Percentiles rank a stretch among this genome's conserved stretches.
Conservation (phyloP, 331 rosid genomes). For the Dryas integrifolia region DNA sequence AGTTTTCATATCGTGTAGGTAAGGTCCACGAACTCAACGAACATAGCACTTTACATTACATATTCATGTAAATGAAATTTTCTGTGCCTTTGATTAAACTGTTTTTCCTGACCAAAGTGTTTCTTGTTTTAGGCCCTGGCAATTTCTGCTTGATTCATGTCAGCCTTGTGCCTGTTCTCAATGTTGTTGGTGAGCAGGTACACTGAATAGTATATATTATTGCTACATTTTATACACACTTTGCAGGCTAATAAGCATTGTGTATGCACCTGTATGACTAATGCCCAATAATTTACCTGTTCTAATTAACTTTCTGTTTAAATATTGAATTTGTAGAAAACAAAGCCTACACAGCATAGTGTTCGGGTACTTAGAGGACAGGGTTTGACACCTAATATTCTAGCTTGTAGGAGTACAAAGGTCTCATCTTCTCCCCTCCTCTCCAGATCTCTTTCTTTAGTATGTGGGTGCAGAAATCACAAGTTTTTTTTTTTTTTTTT, state of each 20-base stretch:
- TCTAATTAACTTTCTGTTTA: conserved; percentile 16
- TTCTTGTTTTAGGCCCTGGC: conserved; percentile 54
- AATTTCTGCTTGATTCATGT: conserved; percentile 85
- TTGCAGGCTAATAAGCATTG: conserved; percentile 12
- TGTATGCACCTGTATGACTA: conserved; percentile 12
- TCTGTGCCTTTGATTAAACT: conserved; percentile 7
- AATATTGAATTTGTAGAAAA: conserved; percentile 54
- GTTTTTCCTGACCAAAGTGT: conserved; percentile 16
- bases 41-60: background rate
- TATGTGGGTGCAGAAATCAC: conserved; percentile 13
- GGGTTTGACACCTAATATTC: conserved; percentile 77
- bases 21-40: conserved; percentile 14
- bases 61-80: conserved; percentile 12
- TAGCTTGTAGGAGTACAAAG: conserved; percentile 85
- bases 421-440: conserved; percentile 32
- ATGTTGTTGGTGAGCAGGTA: conserved; percentile 94
- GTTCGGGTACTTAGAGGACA: conserved; percentile 83
- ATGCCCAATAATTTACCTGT: background rate
- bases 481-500: background rate
- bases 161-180: conserved; percentile 79
- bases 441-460: conserved; percentile 5
- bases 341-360: conserved; percentile 91
- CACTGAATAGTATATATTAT: background rate
- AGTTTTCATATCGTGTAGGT: conserved; percentile 85
- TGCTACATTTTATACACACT: conserved; percentile 6